Evolutionary conservation across 208 protist genomes (phyloP), one percentile per base, ranked within the genome.

Genomic region (Wallacemonas sp.): DNA sequence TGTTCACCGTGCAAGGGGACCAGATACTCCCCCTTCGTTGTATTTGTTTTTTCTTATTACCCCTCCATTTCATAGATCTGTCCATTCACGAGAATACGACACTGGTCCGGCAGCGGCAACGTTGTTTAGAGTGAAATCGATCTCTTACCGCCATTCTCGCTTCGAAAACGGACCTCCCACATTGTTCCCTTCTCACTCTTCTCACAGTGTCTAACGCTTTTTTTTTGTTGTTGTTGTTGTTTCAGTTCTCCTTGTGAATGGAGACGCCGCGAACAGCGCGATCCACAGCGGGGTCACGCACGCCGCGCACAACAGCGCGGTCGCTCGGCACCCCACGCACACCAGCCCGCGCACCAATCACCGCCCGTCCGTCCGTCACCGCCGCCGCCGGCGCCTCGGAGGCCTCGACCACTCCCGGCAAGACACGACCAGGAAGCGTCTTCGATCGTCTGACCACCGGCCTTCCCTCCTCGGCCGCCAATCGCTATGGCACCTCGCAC

Each of bases 361-460:
- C 52, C 5, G 52, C 52, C 16, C 52, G 52, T 23, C 52, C 52
- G 11, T 50, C 44, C 10, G 44, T 32, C 1, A n/a, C 31, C 25
- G 5, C 16, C 22, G 7, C 7, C 20, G 39, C 31, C 3, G 29
- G 16, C 14, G n/a, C 48, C 26, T 4, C 48, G 20, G 3, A 48
- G 11, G 20, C 10, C 18, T 14, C 42, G 12, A 48, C 10, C 42
- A 4, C 7, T 23, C 12, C 42, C 3, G 18, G 12, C 12, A 20
- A 4, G 23, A 25, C 20, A 33, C 48, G 31, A 3, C 20, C 22
- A 23, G 7, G 8, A 5, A 41, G 32, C n/a, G 52, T 59, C 5
- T 59, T 59, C 22, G 31, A 36, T 11, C 52, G 52, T 5, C 52
- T 59, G 4, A 59, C 52, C 12, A 41, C 52, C 26, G 52, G 31